Conservation (phyloP, 768 basidiomycete genomes). For the Phanerodontia chrysosporium region DNA sequence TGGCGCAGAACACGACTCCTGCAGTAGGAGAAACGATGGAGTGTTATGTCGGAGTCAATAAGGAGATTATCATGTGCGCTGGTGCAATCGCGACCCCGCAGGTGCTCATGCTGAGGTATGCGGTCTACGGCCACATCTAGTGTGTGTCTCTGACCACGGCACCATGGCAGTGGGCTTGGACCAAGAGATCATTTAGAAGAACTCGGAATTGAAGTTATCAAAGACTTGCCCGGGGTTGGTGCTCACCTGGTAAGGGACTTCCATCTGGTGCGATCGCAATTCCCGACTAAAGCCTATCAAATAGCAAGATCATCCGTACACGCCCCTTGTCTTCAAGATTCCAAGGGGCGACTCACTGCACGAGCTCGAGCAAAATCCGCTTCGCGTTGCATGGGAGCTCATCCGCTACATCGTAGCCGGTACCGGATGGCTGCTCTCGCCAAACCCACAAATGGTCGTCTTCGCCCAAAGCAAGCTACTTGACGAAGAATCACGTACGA, state of each 20-base stretch:
- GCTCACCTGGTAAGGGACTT: slow-evolving; percentile 27
- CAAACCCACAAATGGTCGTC: slow-evolving; percentile 4
- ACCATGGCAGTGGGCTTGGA: slow-evolving; percentile 36
- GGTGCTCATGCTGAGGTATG: slow-evolving; percentile 12
- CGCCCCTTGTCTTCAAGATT: background rate
- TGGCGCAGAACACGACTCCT: background rate
- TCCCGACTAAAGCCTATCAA: no score
- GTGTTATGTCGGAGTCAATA: background rate
- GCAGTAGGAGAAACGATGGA: background rate
- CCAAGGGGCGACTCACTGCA: slow-evolving; percentile 8
- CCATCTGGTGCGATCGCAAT: no score
- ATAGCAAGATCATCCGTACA: slow-evolving; percentile 14
- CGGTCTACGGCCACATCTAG: background rate
- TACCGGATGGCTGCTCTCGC: slow-evolving; percentile 5
- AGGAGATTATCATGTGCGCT: slow-evolving; percentile 10
- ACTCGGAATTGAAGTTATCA: slow-evolving; percentile 25
- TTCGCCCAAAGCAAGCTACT: slow-evolving; percentile 7
- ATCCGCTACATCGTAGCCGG: slow-evolving; percentile 10
- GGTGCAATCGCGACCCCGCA: slow-evolving; percentile 10
- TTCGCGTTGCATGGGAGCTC: background rate
- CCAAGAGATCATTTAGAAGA: slow-evolving; percentile 32
- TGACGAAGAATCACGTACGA: slow-evolving; percentile 4
- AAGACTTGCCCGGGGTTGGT: slow-evolving; percentile 33
- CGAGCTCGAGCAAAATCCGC: background rate
- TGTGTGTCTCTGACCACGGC: background rate